Evolutionary conservation across 768 basidiomycete genomes (phyloP), one percentile per base, ranked within the genome.

Genomic region (Mycena vulgaris): DNA sequence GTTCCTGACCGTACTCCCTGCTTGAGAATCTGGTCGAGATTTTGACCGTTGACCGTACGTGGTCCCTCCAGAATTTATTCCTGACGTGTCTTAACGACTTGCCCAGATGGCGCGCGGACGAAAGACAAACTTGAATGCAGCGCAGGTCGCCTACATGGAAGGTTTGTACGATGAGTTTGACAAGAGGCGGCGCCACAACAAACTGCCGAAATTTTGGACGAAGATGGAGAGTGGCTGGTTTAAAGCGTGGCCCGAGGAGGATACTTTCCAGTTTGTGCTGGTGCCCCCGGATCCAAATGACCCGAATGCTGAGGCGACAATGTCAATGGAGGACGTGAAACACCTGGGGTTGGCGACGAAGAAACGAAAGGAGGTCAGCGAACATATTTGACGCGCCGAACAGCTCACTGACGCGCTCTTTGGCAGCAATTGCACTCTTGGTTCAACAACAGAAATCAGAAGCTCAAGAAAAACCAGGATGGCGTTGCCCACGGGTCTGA

Each of bases 401-500:
- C 9, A 11, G 2, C 6, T 19, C 5, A 37, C 25, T 53, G 25
- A 55, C 40, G 10, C 16, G 21, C 23, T 25, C 5, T 40, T 10
- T 5, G 30, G 30, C 21, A 58, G 64, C 53, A 66, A 58, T 6
- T 66, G 3, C 27, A n/a, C 25, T 16, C 25, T 6, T 66, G 65
- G 65, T 66, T 59, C 65, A 58, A 59, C 49, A 66, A 66, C 27
- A 14, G 37, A 11, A 27, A 14, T 21, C 40, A 42, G 28, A 59
- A 66, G 27, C 3, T 35, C 17, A 47, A 58, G 33, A 45, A 47
- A 13, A 9, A 5, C 7, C 10, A 17, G 13, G 42, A n/a, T 23
- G 25, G 5, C 21, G 45, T 28, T 2, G 3, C 2, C 16, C 30
- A 45, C 17, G n/a, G 10, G 8, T 11, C 10, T 8, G 8, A 23